A percentile compares a stretch with the other conserved stretches of the same genome.
These are phyloP conservation scores for Penicillium freii DNA, from an alignment of 2,329 filamentous ascomycete species.

Conservation along the genomic window DNA sequence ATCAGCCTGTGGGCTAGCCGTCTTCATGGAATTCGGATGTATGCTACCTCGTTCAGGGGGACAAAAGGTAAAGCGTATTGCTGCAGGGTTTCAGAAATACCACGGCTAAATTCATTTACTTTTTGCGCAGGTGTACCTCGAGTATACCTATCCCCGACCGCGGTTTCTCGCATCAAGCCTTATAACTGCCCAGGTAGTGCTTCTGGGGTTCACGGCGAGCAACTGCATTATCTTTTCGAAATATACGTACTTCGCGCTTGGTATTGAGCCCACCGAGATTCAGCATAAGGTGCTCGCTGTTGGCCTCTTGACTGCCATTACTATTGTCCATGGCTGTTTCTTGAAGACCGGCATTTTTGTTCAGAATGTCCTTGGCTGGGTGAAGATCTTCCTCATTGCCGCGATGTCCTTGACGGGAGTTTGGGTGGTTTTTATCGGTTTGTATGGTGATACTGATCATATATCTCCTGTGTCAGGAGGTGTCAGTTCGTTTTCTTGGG, in stretches of 20 bases:
- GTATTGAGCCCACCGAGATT: slow-evolving; percentile 50
- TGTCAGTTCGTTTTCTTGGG: slow-evolving; percentile 42
- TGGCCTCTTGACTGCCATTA: slow-evolving; percentile 56
- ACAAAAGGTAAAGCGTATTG: slow-evolving; percentile 53
- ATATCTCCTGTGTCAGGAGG: background rate
- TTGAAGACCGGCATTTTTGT: slow-evolving; percentile 57
- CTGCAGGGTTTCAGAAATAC: slow-evolving; percentile 46
- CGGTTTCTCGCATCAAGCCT: slow-evolving; percentile 64
- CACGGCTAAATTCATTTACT: slow-evolving; percentile 39
- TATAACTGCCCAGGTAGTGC: slow-evolving; percentile 61
- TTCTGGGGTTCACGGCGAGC: slow-evolving; percentile 66
- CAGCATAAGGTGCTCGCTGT: slow-evolving; percentile 58
- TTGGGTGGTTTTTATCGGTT: slow-evolving; percentile 55
- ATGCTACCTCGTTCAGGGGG: slow-evolving; percentile 70
- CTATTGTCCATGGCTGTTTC: slow-evolving; percentile 59
- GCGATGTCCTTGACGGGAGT: slow-evolving; percentile 63
- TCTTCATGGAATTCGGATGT: slow-evolving; percentile 66
- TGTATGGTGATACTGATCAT: slow-evolving; percentile 17
- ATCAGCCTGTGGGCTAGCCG: slow-evolving; percentile 59
- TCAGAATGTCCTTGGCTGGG: slow-evolving; percentile 62
- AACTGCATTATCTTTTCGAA: slow-evolving; percentile 70
- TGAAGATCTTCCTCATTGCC: slow-evolving; percentile 60
- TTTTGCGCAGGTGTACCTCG: slow-evolving; percentile 63
- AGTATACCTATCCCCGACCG: slow-evolving; percentile 65
- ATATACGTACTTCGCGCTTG: slow-evolving; percentile 61